A percentile compares a stretch with the other conserved stretches of the same genome.
phyloP scores from a whole-genome alignment of 768 basidiomycete genomes.

The Asterophora lycoperdoides region DNA sequence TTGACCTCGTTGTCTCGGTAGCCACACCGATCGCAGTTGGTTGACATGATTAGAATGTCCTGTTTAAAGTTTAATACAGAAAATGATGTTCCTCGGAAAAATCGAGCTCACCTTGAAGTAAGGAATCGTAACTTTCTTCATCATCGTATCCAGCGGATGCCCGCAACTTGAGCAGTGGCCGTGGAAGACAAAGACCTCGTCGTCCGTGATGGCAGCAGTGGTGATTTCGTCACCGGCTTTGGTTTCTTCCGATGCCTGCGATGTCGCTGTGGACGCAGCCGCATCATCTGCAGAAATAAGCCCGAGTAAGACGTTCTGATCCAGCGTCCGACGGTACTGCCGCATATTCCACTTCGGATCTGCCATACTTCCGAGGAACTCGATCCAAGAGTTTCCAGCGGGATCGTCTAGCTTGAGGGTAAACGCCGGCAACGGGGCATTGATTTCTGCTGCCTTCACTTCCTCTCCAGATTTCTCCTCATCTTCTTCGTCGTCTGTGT shows the following conservation, averaged over 20 bases:
- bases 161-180: slow-evolving; percentile 89
- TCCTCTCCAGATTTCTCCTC: slow-evolving; percentile 32
- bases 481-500: slow-evolving; percentile 51
- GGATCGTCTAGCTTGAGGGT: slow-evolving; percentile 90
- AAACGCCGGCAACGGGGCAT: slow-evolving; percentile 63
- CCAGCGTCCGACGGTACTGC: slow-evolving; percentile 70
- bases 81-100: not conserved
- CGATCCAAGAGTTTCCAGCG: slow-evolving; percentile 93
- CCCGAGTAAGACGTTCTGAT: slow-evolving; percentile 81
- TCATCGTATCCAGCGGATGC: slow-evolving; percentile 75
- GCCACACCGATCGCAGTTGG: slow-evolving; percentile 92
- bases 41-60: slow-evolving; percentile 84
- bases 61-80: slow-evolving; percentile 23
- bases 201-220: slow-evolving; percentile 46
- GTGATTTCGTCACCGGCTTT: slow-evolving; percentile 16
- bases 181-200: slow-evolving; percentile 76
- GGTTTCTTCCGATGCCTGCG: slow-evolving; percentile 1
- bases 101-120: slow-evolving; percentile 79
- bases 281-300: slow-evolving; percentile 51
- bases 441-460: slow-evolving; percentile 32
- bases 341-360: slow-evolving; percentile 93
- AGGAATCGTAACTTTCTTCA: slow-evolving; percentile 96
- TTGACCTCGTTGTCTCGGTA: slow-evolving; percentile 99
- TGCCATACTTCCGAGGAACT: slow-evolving; percentile 79
- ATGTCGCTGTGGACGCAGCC: slow-evolving; percentile 9